phyloP scores from a whole-genome alignment of 2,329 filamentous ascomycete genomes.

The Rasamsonia emersonii region DNA sequence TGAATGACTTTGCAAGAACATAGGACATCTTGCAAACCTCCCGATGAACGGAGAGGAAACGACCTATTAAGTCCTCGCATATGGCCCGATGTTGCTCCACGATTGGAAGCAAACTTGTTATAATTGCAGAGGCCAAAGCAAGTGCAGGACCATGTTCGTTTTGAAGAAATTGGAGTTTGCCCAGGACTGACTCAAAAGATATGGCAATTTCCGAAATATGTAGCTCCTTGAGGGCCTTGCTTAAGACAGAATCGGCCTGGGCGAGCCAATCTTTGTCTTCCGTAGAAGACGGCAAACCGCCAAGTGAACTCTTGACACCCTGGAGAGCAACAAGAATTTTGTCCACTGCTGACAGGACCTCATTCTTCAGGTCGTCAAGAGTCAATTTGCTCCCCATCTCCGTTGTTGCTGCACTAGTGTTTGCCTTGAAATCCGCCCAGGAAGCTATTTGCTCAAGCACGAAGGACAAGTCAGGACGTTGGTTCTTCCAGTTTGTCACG shows the following conservation, averaged over 20 bases:
- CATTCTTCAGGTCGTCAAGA: conserved; percentile 45
- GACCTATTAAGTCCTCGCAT: conserved; percentile 49
- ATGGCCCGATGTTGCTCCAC: conserved; percentile 62
- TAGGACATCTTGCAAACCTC: conserved; percentile 66
- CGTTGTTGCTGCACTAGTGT: conserved; percentile 6
- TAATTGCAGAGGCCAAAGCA: conserved; percentile 46
- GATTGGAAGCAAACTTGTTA: conserved; percentile 60
- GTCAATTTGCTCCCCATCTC: conserved; percentile 14
- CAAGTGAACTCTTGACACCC: conserved; percentile 52
- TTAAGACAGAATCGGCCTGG: conserved; percentile 46
- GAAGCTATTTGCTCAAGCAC: conserved; percentile 56
- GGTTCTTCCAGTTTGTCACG: conserved; percentile 37
- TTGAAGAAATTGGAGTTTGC: conserved; percentile 38
- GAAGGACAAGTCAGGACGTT: conserved; percentile 54
- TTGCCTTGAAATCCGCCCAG: conserved; percentile 47
- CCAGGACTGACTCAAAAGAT: conserved; percentile 37
- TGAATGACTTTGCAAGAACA: conserved; percentile 67
- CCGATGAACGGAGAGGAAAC: conserved; percentile 57
- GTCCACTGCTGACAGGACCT: conserved; percentile 60
- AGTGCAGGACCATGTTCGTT: conserved; percentile 35
- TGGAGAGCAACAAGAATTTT: conserved; percentile 73
- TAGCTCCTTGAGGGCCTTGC: conserved; percentile 49
- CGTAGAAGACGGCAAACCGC: conserved; percentile 47
- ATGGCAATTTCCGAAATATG: conserved; percentile 49
- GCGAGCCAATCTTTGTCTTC: conserved; percentile 59